Evolutionary conservation across 1,139 yeast genomes (phyloP), one percentile per base, ranked within the genome.

Genomic region (Chernovozyma aurita): DNA sequence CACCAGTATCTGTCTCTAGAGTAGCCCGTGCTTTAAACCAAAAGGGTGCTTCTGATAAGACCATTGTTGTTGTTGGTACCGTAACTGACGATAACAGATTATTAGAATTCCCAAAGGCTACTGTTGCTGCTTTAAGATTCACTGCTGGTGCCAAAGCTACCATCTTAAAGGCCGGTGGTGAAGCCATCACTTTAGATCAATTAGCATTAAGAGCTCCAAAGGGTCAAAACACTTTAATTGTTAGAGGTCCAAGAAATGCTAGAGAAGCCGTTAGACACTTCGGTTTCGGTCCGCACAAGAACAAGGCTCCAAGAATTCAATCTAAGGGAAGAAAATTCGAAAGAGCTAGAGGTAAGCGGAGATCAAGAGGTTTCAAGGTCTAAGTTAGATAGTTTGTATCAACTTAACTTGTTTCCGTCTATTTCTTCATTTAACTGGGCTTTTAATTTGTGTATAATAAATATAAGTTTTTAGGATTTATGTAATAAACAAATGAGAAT

Each of bases 251-350:
- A 78, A 87, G 97, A 85, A 80, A 76, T 76, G 66, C 95, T 72
- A 87, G 99, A 81, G 97, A 92, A 80, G 96, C 98, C 61, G 97
- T 87, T 62, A 87, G 97, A 81, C 98, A 92, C 85, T 94, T 94
- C 68, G 98, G 98, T 73, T 70, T 92, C 75, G 98, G 98, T 77
- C 99, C 98, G 65, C 97, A 94, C 95, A 85, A 86, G 82, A 77
- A 81, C 77, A 94, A 92, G 86, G 98, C 97, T 64, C 99, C 99
- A 76, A 88, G 95, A 80, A 84, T 92, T 72, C 65, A 76, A 66
- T 90, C 97, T 53, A 88, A 80, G 74, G 98, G 98, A 71, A 92
- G 97, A 82, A 94, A 92, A 80, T 92, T 92, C 81, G 98, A 94
- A 83, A 87, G 94, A 76, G 98, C 97, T 63, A 92, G 98, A 86